Evolutionary conservation across 345 rosid genomes (phyloP), one percentile per base, ranked within the genome.

Genomic region (Turnera subulata): DNA sequence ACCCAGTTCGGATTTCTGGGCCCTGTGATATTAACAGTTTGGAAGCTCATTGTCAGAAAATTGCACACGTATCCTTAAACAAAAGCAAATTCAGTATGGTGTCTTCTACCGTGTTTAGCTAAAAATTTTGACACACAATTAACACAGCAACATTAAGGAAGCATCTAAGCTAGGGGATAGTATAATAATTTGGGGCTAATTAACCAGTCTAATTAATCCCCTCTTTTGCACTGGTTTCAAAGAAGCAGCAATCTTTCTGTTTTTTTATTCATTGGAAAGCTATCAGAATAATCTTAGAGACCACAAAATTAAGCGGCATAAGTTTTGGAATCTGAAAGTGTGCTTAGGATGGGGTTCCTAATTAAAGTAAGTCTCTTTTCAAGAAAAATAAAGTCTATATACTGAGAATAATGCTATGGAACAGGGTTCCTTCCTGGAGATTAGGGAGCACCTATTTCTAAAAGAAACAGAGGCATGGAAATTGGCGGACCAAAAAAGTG

Each of bases 1-100:
- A 65, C 12, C 70, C 70, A 9, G 70, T 65, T 43, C 70, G 63
- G 51, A 65, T 65, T 42, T 65, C 70, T 17, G 70, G 70, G 23
- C 70, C 70, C 70, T 65, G 43, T 1, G 19, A 50, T 24, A 6
- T 25, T 56, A 25, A 8, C 46, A 47, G 55, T 46, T 55, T n/a
- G 24, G 23, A 46, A 23, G 12, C n/a, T 10, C 25, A 29, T 21
- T 35, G 25, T n/a, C n/a, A n/a, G n/a, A n/a, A n/a, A n/a, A n/a
- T n/a, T n/a, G n/a, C n/a, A n/a, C n/a, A n/a, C n/a, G n/a, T n/a
- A n/a, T n/a, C n/a, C n/a, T n/a, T n/a, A n/a, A n/a, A n/a, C n/a
- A n/a, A n/a, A n/a, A n/a, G n/a, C n/a, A n/a, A n/a, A n/a, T n/a
- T n/a, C 11, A n/a, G 45, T 20, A 45, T 47, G 21, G 33, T 49